Base-by-base conservation (phyloP, 495 filamentous ascomycete genomes). In the Penicillium cataractarum region DNA sequence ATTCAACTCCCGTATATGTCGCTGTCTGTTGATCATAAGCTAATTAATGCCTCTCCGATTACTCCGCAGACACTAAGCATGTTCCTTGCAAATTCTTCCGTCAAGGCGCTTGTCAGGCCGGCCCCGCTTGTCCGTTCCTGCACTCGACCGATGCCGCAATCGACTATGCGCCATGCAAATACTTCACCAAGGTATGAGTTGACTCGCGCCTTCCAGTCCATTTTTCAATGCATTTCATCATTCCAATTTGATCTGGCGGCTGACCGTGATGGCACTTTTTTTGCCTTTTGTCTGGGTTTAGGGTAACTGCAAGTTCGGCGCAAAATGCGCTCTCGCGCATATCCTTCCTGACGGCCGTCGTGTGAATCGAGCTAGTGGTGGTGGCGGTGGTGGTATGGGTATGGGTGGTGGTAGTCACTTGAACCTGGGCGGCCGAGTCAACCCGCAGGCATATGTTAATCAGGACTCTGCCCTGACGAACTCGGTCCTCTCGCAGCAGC, bases 61-160 rank as follows among this genome's bases (percentile, higher is more conserved):
- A 53, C 27, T 60, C 58, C 19, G 48, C 72, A 99, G 95, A 97
- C 73, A 96, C 96, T 17, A 92, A 92, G 54, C 95, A 98, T 80
- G 95, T 99, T 40, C 95, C 95, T 19, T 99, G 95, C 90, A 98
- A 98, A 81, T 99, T 99, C 87, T 99, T 92, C 78, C 87, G 92
- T 50, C 90, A 96, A 78, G 95, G 95, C 71, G 88, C 91, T 70
- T 99, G 95, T 77, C 94, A 97, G 84, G 95, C 95, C 51, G 95
- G 95, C 65, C 90, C 90, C 71, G 91, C 93, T 49, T 99, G 95
- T 79, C 95, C 95, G 40, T 99, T 98, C 79, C 90, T 92, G 62
- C 95, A 99, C 78, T 93, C 93, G 49, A 86, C 90, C 61, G 89
- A 94, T 74, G 78, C 87, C 22, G 83, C 92, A 24, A 83, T 87